Evolutionary conservation across 2,329 filamentous ascomycete species (phyloP).

Genomic region (Thermochaetoides dissita): DNA sequence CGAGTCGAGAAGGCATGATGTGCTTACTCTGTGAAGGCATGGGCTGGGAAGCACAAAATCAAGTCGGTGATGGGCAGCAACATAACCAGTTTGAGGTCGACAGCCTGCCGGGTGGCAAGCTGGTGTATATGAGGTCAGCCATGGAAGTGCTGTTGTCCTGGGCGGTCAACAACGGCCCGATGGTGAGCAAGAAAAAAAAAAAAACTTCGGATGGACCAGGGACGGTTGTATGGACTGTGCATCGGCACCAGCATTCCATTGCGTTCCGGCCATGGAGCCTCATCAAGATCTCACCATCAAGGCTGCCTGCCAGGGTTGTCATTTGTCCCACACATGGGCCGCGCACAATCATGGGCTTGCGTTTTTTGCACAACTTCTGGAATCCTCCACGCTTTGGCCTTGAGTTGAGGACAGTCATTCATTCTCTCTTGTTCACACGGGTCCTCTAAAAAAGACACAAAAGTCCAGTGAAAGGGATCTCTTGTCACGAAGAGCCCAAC

Average conservation of each 20-base stretch:
- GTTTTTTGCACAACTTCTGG: no score
- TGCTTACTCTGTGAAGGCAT: constrained; percentile 12
- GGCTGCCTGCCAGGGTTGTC: no score
- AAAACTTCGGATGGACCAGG: constrained; percentile 3
- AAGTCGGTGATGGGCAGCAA: not conserved
- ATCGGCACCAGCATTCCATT: not conserved
- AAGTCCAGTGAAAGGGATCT: no score
- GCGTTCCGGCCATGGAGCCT: constrained; percentile 1
- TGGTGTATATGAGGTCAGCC: not conserved
- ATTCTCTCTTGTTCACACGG: no score
- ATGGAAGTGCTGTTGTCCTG: not conserved
- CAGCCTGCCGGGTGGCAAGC: not conserved
- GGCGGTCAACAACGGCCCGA: not conserved
- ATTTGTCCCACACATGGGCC: no score
- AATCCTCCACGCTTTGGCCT: no score
- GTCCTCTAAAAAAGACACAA: no score
- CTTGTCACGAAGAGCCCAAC: no score
- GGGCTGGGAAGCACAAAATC: constrained; percentile 3
- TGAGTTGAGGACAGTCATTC: no score
- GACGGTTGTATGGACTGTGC: constrained; percentile 4
- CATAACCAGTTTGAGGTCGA: no score
- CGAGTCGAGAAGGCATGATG: constrained; percentile 35
- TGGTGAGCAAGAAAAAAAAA: not conserved
- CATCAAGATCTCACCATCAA: no score
- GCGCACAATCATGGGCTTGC: no score